phyloP scores from a whole-genome alignment of 2,329 filamentous ascomycete genomes.

The Colletotrichum gloeosporioides region DNA sequence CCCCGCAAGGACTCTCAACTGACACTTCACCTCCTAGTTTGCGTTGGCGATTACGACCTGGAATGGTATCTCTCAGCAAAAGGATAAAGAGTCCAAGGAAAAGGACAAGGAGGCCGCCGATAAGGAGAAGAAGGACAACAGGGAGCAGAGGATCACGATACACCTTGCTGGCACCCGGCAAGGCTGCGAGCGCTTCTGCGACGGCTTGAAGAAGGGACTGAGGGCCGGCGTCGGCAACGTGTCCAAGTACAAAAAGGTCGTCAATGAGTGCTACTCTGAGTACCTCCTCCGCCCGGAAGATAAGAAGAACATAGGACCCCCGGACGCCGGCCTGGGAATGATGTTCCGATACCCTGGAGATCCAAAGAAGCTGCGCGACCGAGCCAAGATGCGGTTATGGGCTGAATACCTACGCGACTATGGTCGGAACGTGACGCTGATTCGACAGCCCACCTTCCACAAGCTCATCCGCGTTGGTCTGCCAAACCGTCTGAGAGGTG shows the following conservation, averaged over 20 bases:
- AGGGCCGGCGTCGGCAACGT: slow-evolving; percentile 88
- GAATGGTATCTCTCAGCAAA: slow-evolving; percentile 73
- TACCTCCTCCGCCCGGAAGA: slow-evolving; percentile 72
- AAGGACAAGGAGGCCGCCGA: slow-evolving; percentile 43
- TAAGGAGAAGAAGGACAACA: slow-evolving; percentile 43
- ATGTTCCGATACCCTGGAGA: slow-evolving; percentile 95
- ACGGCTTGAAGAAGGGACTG: slow-evolving; percentile 89
- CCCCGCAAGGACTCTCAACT: background rate
- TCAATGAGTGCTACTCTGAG: slow-evolving; percentile 89
- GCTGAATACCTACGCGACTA: slow-evolving; percentile 96
- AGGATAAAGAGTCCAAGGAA: slow-evolving; percentile 50
- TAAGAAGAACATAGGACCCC: slow-evolving; percentile 68
- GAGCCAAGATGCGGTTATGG: slow-evolving; percentile 98
- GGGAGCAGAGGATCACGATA: slow-evolving; percentile 87
- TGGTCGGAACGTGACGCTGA: slow-evolving; percentile 87
- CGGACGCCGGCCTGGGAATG: slow-evolving; percentile 94
- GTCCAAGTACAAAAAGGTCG: slow-evolving; percentile 80
- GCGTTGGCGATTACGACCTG: slow-evolving; percentile 94
- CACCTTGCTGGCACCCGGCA: slow-evolving; percentile 89
- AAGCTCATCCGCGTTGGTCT: slow-evolving; percentile 95
- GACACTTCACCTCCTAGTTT: slow-evolving; percentile 58
- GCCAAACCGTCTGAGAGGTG: slow-evolving; percentile 89
- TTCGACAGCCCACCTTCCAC: slow-evolving; percentile 96
- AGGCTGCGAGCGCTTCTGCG: slow-evolving; percentile 94
- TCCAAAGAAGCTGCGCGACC: slow-evolving; percentile 88